Evolutionary conservation across 495 filamentous ascomycete genomes (phyloP), one percentile per base, ranked within the genome.

Genomic region (Penicillium cinerascens): DNA sequence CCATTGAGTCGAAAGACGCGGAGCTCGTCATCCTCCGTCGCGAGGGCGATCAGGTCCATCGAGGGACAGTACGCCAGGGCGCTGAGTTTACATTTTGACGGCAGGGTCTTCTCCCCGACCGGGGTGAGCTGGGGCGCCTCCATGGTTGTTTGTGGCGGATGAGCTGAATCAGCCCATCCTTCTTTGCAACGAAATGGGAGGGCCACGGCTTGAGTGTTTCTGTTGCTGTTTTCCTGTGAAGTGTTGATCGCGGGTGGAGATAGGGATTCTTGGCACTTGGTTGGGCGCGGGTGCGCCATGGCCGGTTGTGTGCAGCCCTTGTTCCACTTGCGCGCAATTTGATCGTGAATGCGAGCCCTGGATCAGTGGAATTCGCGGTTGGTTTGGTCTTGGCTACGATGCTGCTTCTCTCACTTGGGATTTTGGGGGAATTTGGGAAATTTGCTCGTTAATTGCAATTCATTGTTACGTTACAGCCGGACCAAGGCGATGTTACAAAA

Each of bases 11-110:
- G 73, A 60, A 81, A 87, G 10, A 87, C 80, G 47, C 78, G 68
- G 35, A 89, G 63, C 47, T 83, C 74, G 22, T 83, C 78, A 51
- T 86, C 81, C 13, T 79, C 71, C 4, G 84, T 84, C n/a, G 84
- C 86, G 29, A 89, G 71, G 11, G 85, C 85, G 37, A 89, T 72
- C 47, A 96, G 77, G 69, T 93, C 88, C 81, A 92, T 88, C 21
- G 82, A 82, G 9, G 91, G 90, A 71, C 89, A 92, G 68, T 87
- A 89, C 15, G 86, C 75, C 26, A 91, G 61, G 45, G 83, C 77
- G 48, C 72, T 68, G 40, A 76, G 55, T 51, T 83, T 80, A 56
- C 83, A 77, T 63, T 74, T 78, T 54, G 76, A 71, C 20, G 78
- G 72, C 15, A 85, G 63, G 42, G 69, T 69, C 59, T 85, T 84